Base-by-base conservation (phyloP, 108 stramenopile species). In the Nitzschia sp. region DNA sequence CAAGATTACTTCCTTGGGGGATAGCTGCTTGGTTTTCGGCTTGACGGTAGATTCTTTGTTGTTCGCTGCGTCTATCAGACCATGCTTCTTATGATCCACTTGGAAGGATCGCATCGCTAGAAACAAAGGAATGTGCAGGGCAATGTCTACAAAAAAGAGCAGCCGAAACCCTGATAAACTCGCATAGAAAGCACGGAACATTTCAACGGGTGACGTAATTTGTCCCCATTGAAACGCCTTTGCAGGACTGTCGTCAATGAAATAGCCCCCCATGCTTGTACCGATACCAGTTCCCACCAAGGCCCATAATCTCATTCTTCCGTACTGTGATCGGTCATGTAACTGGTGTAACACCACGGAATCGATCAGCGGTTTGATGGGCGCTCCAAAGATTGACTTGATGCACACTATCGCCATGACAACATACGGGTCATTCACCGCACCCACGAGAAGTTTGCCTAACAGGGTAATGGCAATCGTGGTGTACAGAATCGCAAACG, bases 231-330 rank as follows among this genome's bases (percentile, higher is more conserved):
- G 9, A 42, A 42, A 6, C 13, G 6, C 38, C 6, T 42, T 13
- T 9, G 13, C 13, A 42, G 38, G 38, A 42, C 13, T 13, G 38
- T 9, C 6, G 13, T 55, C 29, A 15, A 67, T 30, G 19, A 75
- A 56, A 15, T 57, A 57, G 21, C 89, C 91, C 28, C 83, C 91
- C 36, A 76, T 28, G 21, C 76, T 75, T 54, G 84, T 86, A 28
- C 93, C 96, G 29, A 95, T 58, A n/a, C 97, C 96, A 75, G 94
- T 93, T 48, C 97, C 97, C 58, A 97, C 66, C 63, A 97, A 95
- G n/a, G 95, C 94, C 86, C 84, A 98, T 3, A 98, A 80, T 32
- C 97, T 79, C 73, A 95, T 66, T 70, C 85, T 91, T 24, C 97
- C 97, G 74, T 91, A 97, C 46, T 79, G 76, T 62, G 93, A 79